A percentile compares a stretch with the other conserved stretches of the same genome.
phyloP scores from a whole-genome alignment of 148 eudicot genomes.

The Pharnaceum exiguum region DNA sequence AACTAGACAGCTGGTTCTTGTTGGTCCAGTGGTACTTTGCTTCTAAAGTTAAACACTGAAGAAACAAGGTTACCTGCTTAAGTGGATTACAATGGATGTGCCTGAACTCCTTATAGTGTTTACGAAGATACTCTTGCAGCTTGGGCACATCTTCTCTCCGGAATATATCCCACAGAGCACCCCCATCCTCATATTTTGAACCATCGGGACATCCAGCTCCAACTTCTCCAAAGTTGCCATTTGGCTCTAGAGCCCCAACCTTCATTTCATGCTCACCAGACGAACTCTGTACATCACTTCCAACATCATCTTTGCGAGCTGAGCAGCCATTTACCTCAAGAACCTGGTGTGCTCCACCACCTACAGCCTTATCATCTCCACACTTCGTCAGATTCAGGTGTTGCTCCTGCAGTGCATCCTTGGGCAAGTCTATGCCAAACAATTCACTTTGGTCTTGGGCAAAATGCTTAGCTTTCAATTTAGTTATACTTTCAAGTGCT shows the following conservation, averaged over 20 bases:
- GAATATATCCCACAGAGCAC: slow-evolving; percentile 81
- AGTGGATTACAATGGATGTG: slow-evolving; percentile 42
- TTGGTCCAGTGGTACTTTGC: no score
- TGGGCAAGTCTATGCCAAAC: slow-evolving; percentile 14
- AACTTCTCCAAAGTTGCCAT: neutral
- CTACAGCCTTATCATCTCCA: neutral
- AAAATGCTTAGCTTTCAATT: slow-evolving; percentile 27
- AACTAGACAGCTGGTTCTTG: neutral
- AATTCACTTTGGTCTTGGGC: slow-evolving; percentile 39
- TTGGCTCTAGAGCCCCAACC: neutral
- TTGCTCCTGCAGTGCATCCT: neutral
- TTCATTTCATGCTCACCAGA: neutral
- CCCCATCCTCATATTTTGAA: slow-evolving; percentile 28
- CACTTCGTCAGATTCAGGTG: neutral
- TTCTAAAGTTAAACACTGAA: neutral
- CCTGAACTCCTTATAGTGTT: slow-evolving; percentile 62
- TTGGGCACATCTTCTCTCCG: slow-evolving; percentile 59
- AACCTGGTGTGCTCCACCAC: no score
- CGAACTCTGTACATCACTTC: neutral
- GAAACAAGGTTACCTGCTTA: slow-evolving; percentile 33
- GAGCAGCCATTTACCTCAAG: no score
- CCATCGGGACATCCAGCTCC: neutral
- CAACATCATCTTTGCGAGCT: neutral
- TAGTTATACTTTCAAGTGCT: slow-evolving; percentile 15
- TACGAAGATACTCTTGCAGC: slow-evolving; percentile 56